Conservation (phyloP, 768 basidiomycete genomes). For the Pulveroboletus frians region DNA sequence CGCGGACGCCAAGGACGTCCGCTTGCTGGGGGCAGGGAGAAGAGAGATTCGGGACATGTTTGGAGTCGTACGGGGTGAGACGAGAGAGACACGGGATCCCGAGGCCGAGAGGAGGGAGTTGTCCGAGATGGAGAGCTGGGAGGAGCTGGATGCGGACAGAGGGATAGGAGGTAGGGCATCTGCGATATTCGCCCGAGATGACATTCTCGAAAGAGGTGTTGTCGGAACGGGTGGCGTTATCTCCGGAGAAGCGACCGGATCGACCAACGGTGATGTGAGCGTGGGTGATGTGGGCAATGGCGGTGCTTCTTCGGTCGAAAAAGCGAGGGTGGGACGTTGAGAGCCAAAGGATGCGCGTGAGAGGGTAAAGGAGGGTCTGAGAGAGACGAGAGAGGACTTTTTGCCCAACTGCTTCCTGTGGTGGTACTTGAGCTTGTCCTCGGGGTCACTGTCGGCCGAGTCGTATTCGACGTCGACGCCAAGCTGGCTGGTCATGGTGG, state of each 20-base stretch:
- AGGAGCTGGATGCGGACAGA: conserved; percentile 23
- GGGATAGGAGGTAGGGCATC: conserved; percentile 26
- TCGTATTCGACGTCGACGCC: conserved; percentile 17
- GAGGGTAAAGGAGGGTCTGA: conserved; percentile 28
- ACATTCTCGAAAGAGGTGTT: conserved; percentile 17
- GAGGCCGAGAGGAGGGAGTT: conserved; percentile 5
- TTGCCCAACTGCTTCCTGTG: conserved; percentile 21
- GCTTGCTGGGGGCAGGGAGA: conserved; percentile 21
- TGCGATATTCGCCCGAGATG: conserved; percentile 16
- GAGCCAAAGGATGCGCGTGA: conserved; percentile 28
- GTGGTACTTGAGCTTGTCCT: conserved; percentile 15
- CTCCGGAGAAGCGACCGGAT: not conserved
- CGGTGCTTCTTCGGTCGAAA: conserved; percentile 22
- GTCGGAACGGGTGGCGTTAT: not conserved
- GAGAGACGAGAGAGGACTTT: conserved; percentile 29
- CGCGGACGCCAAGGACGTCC: conserved; percentile 26
- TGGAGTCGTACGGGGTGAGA: not conserved
- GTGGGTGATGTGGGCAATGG: conserved; percentile 27
- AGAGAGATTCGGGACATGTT: conserved; percentile 23
- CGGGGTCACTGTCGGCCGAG: conserved; percentile 19
- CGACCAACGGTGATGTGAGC: not conserved
- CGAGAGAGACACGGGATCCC: conserved; percentile 18
- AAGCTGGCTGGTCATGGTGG: not conserved
- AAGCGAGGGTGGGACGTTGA: conserved; percentile 19
- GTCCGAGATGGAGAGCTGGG: conserved; percentile 21